Conservation (phyloP, 148 eudicot species). For the Amaranthus palmeri region DNA sequence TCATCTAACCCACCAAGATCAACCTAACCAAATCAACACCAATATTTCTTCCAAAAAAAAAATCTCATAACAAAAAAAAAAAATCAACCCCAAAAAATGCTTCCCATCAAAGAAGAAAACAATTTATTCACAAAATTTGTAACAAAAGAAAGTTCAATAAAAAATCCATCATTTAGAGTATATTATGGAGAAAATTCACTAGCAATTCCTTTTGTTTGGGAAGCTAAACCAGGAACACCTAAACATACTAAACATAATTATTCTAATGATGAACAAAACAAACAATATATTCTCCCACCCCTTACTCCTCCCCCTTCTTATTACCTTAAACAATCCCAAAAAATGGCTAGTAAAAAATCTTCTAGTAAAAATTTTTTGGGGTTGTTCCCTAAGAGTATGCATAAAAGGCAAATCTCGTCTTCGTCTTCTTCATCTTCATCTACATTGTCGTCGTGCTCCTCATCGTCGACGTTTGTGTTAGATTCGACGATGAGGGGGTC, state of each 20-base stretch:
- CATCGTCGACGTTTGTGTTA: neutral
- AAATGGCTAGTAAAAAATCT: neutral
- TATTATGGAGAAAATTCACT: slow-evolving; percentile 49
- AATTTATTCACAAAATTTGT: slow-evolving; percentile 42
- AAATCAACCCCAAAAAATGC: neutral
- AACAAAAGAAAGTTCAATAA: slow-evolving; percentile 33
- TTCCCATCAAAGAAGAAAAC: slow-evolving; percentile 24
- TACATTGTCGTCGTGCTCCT: neutral
- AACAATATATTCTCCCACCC: neutral
- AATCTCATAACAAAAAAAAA: too few relatives aligned
- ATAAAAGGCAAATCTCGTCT: slow-evolving; percentile 7
- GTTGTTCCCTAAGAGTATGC: slow-evolving; percentile 9
- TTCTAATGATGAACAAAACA: neutral
- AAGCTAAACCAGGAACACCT: slow-evolving; percentile 76
- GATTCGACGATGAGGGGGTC: neutral
- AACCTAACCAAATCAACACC: too few relatives aligned
- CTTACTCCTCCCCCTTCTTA: slow-evolving; percentile 20
- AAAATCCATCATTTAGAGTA: slow-evolving; percentile 44
- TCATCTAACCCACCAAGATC: too few relatives aligned
- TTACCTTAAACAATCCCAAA: neutral
- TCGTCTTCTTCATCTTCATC: neutral
- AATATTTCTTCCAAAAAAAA: too few relatives aligned
- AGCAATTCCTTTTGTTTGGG: slow-evolving; percentile 72
- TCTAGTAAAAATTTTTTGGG: neutral
- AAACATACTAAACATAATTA: slow-evolving; percentile 33